phyloP scores from a whole-genome alignment of 305 asterid species.

The Plantago rigida region DNA sequence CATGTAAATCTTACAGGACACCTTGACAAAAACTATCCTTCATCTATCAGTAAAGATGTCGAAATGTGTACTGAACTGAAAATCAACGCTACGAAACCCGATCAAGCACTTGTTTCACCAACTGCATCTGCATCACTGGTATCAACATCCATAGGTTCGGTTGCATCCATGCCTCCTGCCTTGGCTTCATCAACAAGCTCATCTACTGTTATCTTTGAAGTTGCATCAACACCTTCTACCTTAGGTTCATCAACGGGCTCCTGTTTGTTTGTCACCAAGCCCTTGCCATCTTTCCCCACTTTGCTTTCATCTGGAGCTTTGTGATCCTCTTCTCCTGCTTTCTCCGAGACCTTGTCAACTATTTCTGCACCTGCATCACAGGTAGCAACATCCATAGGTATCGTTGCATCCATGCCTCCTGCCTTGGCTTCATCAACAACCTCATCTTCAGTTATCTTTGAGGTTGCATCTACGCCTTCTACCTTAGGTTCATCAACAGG shows the following conservation, averaged over 20 bases:
- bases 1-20: background rate
- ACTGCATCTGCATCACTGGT: background rate
- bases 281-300: conserved; percentile 2
- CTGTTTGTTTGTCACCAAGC: too few relatives aligned
- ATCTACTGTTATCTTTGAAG: too few relatives aligned
- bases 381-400: background rate
- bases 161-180: background rate
- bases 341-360: background rate
- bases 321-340: background rate
- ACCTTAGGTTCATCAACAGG: background rate
- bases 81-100: too few relatives aligned
- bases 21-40: background rate
- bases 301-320: background rate
- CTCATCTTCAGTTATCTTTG: background rate
- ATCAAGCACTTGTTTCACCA: too few relatives aligned
- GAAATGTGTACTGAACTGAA: too few relatives aligned
- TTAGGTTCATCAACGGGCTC: background rate
- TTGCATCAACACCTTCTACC: background rate
- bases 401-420: background rate
- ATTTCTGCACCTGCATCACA: background rate
- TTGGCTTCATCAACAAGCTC: background rate
- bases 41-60: background rate
- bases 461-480: background rate
- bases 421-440: background rate
- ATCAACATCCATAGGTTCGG: background rate